Evolutionary conservation across 108 stramenopile genomes (phyloP), one percentile per base, ranked within the genome.

Genomic region (Pseudonitzschia delicatissima): DNA sequence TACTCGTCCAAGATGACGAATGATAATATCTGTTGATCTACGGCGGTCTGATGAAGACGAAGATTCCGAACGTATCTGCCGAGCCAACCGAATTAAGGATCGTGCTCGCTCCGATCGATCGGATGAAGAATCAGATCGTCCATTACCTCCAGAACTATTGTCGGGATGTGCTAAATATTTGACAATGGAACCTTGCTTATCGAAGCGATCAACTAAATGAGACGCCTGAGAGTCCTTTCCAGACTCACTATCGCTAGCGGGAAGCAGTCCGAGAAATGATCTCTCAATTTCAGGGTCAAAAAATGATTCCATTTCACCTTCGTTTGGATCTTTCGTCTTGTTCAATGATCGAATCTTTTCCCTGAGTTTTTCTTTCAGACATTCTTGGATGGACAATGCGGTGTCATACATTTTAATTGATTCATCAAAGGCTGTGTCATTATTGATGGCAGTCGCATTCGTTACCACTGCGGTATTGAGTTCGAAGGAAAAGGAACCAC

Each of bases 401-500:
- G 25, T 37, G 17, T 64, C 57, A 13, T 70, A 64, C 58, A 78
- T 67, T 34, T 64, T 55, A 11, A 70, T 33, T 7, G 71, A 33
- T 28, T 76, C 25, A 21, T 72, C 64, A 44, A 71, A 80, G 37
- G 78, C 80, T 13, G 87, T 76, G 37, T 91, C 90, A 57, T 79
- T 75, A 15, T 73, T 45, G 55, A 94, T 85, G 4, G 90, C 86
- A 47, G 86, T 73, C 9, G 93, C 87, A 72, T 86, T 91, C 15
- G 88, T 79, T 33, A 88, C 90, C 33, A 89, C 77, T 18, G 79
- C 89, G n/a, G 80, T 78, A 65, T 61, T 82, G n/a, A 91, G 23
- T 36, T 83, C 81, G 25, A 73, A 79, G 39, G 73, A 64, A 66
- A 98, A 96, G 23, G 67, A 77, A 35, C 87, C 98, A 48, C 86